Conservation (phyloP, 495 filamentous ascomycete species). For the Xylaria sp. region DNA sequence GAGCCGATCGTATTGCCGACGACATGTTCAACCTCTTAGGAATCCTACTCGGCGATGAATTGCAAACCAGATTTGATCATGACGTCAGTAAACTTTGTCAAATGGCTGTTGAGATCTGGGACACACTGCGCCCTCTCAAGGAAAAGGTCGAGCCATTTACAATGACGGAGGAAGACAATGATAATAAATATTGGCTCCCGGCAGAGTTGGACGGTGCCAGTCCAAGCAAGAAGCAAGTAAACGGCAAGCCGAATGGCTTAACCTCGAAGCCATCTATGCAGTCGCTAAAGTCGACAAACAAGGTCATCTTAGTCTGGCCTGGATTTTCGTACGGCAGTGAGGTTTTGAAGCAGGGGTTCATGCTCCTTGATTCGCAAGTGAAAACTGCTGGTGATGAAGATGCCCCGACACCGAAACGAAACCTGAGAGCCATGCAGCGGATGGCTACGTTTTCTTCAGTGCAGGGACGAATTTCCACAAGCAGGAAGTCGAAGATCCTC, state of each 20-base stretch:
- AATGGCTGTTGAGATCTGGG: slow-evolving; percentile 11
- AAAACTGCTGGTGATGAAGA: not conserved
- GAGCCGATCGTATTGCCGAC: not conserved
- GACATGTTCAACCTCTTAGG: not conserved
- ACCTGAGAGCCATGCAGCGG: slow-evolving; percentile 15
- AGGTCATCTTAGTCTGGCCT: slow-evolving; percentile 19
- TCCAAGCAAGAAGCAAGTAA: slow-evolving; percentile 1
- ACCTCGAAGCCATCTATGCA: slow-evolving; percentile 11
- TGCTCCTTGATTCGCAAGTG: slow-evolving; percentile 23
- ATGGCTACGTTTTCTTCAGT: not conserved
- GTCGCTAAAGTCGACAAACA: slow-evolving; percentile 2
- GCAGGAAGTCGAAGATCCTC: slow-evolving; percentile 4
- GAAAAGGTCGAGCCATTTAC: slow-evolving; percentile 24
- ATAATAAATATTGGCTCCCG: slow-evolving; percentile 26
- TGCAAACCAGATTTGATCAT: not conserved
- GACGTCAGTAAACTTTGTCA: slow-evolving; percentile 9
- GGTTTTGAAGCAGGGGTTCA: slow-evolving; percentile 25
- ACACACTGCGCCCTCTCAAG: slow-evolving; percentile 4
- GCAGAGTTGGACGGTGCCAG: slow-evolving; percentile 16
- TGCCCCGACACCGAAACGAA: slow-evolving; percentile 10
- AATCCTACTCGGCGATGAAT: not conserved
- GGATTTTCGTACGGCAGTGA: slow-evolving; percentile 20
- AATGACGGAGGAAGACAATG: slow-evolving; percentile 1
- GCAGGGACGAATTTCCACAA: not conserved
- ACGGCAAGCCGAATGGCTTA: slow-evolving; percentile 17